Percentiles rank a stretch among this genome's conserved stretches.
Conservation (phyloP, 345 rosid genomes). For the Ricinus communis region DNA sequence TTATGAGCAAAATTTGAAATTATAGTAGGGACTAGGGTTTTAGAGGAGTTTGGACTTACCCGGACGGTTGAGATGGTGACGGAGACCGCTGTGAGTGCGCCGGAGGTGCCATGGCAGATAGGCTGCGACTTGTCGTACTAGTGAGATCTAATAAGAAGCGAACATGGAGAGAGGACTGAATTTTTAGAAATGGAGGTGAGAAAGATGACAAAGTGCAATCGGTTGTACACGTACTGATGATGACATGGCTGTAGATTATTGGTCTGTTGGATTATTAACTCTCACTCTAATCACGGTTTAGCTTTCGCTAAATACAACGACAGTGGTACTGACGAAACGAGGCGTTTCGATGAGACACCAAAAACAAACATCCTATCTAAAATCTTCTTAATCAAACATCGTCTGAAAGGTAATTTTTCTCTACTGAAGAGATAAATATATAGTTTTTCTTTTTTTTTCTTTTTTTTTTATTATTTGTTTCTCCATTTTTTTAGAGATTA, state of each 20-base stretch:
- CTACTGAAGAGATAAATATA: too few relatives aligned
- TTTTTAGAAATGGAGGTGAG: not conserved
- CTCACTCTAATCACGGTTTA: too few relatives aligned
- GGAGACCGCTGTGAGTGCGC: conserved; percentile 70
- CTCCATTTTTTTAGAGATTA: too few relatives aligned
- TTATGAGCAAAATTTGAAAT: not conserved
- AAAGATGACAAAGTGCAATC: not conserved
- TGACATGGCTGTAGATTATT: conserved; percentile 16
- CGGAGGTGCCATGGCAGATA: conserved; percentile 79
- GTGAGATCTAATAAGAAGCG: conserved; percentile 26
- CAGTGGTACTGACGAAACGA: too few relatives aligned
- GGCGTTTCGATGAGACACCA: too few relatives aligned
- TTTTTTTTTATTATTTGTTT: too few relatives aligned
- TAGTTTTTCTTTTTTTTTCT: too few relatives aligned
- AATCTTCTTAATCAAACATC: too few relatives aligned
- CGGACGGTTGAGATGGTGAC: conserved; percentile 97
- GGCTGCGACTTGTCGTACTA: conserved; percentile 3
- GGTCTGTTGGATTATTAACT: not conserved
- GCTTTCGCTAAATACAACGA: too few relatives aligned
- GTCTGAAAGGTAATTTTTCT: too few relatives aligned
- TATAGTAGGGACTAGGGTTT: not conserved
- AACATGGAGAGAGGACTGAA: not conserved
- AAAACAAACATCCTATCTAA: too few relatives aligned
- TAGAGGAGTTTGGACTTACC: conserved; percentile 47
- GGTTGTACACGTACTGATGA: not conserved